Evolutionary conservation across 1,284 basidiomycete genomes (phyloP), one percentile per base, ranked within the genome.

Genomic region (Rhodotorula sp.): DNA sequence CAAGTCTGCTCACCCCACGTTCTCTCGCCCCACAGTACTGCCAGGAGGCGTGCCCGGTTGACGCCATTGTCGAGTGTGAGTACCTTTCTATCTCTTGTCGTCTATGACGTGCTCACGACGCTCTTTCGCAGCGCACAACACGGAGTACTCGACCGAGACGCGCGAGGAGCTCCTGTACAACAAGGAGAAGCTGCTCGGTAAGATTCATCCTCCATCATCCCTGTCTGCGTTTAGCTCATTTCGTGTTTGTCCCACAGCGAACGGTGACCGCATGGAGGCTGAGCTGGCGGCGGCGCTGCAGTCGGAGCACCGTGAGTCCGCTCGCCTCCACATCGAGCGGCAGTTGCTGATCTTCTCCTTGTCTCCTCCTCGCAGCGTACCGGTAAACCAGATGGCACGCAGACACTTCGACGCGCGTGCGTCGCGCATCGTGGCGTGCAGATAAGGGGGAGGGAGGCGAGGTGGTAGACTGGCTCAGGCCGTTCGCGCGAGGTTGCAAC

Each of bases 41-140:
- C 84, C 94, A 97, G 84, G 97, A 99, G 85, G 97, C 97, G 48
- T 99, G 97, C 83, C 97, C 97, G 19, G 97, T 99, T 71, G 97
- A 99, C 83, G 97, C 97, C 68, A 99, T 99, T 79, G 97, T 99
- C 72, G 97, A 99, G 86, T 97, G 93, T 95, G 81, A 79, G 92
- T 86, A 52, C 3, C 42, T 17, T 13, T 44, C 61, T 25, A 9
- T 45, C 5, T 4, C 17, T 13, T 9, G 5, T 1, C 23, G 19
- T 25, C 50, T 23, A 25, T 23, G n/a, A 9, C 3, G 10, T n/a
- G 2, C 25, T 53, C 14, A 53, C 25, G 25, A 13, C 25, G 25
- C 52, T 16, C 25, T 50, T 10, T 13, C 45, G 9, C 80, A 95
- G 93, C 93, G 55, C 91, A 95, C 88, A 97, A 97, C 83, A 77